These are phyloP conservation scores for Xenosphaeropsis pyriputrescens DNA, from an alignment of 2,329 filamentous ascomycete species.

Conservation along the genomic window DNA sequence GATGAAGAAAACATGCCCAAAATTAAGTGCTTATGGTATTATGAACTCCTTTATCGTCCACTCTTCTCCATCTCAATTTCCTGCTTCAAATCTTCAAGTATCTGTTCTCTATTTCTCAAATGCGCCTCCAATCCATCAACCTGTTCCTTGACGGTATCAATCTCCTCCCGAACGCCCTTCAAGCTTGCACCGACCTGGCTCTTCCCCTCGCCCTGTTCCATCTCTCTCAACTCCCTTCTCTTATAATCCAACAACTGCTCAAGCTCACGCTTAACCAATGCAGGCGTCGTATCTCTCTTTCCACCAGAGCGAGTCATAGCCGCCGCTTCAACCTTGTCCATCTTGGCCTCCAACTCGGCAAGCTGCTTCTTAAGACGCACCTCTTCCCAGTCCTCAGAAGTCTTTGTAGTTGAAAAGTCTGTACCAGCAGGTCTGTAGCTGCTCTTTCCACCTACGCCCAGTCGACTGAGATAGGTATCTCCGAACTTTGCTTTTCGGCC, in stretches of 20 bases:
- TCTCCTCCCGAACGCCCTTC: constrained; percentile 69
- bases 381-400: constrained; percentile 92
- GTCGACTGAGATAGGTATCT: constrained; percentile 83
- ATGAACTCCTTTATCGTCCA: neutral
- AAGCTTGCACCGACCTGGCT: constrained; percentile 56
- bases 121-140: constrained; percentile 81
- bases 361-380: constrained; percentile 89
- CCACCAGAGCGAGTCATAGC: constrained; percentile 48
- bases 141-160: constrained; percentile 85
- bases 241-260: constrained; percentile 95
- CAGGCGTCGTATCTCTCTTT: constrained; percentile 67
- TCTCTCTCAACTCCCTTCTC: constrained; percentile 58
- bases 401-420: constrained; percentile 74
- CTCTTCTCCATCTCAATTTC: constrained; percentile 81
- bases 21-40: no score
- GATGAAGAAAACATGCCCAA: no score
- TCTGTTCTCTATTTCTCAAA: constrained; percentile 59
- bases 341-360: constrained; percentile 75
- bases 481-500: constrained; percentile 95
- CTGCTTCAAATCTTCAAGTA: constrained; percentile 59
- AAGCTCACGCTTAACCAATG: constrained; percentile 84
- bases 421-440: constrained; percentile 74
- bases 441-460: constrained; percentile 63
- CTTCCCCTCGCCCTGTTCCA: constrained; percentile 58
- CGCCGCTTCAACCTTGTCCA: constrained; percentile 65